These are phyloP conservation scores for Spathaspora jeffriesii DNA, from an alignment of 1,139 yeast species.

Conservation along the genomic window DNA sequence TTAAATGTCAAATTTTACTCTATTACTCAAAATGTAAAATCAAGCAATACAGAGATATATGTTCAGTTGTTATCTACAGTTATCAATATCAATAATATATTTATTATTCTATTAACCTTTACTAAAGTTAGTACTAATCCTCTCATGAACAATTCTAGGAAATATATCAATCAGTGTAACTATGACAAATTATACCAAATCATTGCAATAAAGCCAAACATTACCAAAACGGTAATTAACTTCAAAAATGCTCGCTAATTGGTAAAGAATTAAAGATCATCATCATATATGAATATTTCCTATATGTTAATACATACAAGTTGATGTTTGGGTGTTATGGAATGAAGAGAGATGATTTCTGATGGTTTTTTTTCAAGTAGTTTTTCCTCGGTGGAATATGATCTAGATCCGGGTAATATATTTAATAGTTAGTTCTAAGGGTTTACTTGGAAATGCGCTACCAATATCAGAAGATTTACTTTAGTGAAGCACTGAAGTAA, in stretches of 20 bases:
- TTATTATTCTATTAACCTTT: neutral
- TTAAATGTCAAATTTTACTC: too few relatives aligned
- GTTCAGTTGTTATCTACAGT: too few relatives aligned
- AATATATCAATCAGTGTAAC: slow-evolving; percentile 44
- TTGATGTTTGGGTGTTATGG: neutral
- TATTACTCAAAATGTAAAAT: too few relatives aligned
- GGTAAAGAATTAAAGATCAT: slow-evolving; percentile 33
- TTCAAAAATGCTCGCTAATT: slow-evolving; percentile 33
- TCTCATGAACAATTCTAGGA: neutral
- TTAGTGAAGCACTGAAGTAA: too few relatives aligned
- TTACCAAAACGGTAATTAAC: slow-evolving; percentile 45
- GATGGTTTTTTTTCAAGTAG: neutral
- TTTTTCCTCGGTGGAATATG: neutral
- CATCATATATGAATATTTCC: slow-evolving; percentile 17
- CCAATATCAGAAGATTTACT: too few relatives aligned
- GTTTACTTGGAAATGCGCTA: too few relatives aligned
- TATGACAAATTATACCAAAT: slow-evolving; percentile 51
- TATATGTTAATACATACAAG: neutral
- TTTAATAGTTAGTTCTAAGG: too few relatives aligned
- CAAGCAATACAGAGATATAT: too few relatives aligned
- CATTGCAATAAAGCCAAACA: slow-evolving; percentile 43
- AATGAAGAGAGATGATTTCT: neutral
- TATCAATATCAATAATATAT: neutral
- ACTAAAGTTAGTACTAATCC: neutral
- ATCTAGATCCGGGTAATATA: too few relatives aligned